These are phyloP conservation scores for Malassezia furfur DNA, from an alignment of 1,284 basidiomycete species.

Conservation along the genomic window DNA sequence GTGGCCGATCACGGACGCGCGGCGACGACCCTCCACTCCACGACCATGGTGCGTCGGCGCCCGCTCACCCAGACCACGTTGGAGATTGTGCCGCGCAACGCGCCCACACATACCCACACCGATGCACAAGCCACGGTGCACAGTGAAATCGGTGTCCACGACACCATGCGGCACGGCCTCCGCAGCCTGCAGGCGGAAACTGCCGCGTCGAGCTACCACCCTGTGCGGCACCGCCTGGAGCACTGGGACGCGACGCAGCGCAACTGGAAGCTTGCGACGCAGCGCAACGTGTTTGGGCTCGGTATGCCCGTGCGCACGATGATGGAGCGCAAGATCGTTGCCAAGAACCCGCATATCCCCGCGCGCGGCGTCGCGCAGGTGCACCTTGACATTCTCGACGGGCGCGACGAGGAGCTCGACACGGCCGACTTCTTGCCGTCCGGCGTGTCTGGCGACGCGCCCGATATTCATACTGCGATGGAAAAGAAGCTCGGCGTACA, in stretches of 20 bases:
- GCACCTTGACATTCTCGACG: slow-evolving; percentile 45
- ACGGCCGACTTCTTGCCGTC: slow-evolving; percentile 40
- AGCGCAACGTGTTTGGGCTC: slow-evolving; percentile 74
- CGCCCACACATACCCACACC: slow-evolving; percentile 19
- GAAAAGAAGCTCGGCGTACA: slow-evolving; percentile 24
- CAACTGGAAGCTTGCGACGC: slow-evolving; percentile 71
- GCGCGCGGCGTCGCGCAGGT: slow-evolving; percentile 27
- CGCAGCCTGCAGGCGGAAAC: slow-evolving; percentile 32
- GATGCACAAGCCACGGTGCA: slow-evolving; percentile 31
- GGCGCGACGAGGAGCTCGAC: slow-evolving; percentile 40
- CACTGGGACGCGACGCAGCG: slow-evolving; percentile 82
- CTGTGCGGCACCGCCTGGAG: slow-evolving; percentile 42
- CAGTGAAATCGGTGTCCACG: slow-evolving; percentile 37
- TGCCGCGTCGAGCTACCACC: slow-evolving; percentile 28
- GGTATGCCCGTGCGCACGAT: slow-evolving; percentile 75
- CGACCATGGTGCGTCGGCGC: not conserved
- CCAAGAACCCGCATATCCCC: slow-evolving; percentile 24
- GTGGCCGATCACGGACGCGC: slow-evolving; percentile 5
- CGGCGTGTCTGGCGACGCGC: not conserved
- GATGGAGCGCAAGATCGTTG: slow-evolving; percentile 85
- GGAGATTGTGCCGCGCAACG: slow-evolving; percentile 26
- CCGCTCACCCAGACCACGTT: not conserved
- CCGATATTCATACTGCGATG: slow-evolving; percentile 28
- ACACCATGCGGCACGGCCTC: slow-evolving; percentile 39
- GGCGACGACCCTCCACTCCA: not conserved